Conservation (phyloP, 495 filamentous ascomycete genomes). For the Clavariopsis aquatica region DNA sequence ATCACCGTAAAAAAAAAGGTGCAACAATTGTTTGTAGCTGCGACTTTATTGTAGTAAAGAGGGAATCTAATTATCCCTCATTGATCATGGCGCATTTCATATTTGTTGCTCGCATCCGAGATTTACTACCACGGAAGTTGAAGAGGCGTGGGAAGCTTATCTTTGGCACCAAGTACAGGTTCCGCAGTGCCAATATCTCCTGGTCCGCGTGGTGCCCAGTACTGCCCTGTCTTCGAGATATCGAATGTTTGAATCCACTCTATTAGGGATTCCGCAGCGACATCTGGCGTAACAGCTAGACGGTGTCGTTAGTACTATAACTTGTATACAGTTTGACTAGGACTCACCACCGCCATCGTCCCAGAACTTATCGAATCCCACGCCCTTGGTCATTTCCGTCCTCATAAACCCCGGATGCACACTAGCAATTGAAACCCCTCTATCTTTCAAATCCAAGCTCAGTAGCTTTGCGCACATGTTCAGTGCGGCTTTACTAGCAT, state of each 20-base stretch:
- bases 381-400: conserved; percentile 68
- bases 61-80: background rate
- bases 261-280: conserved; percentile 64
- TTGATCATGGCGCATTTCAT: background rate
- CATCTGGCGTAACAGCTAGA: conserved; percentile 64
- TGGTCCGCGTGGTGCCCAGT: conserved; percentile 71
- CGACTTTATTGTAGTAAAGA: background rate
- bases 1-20: background rate
- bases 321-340: background rate
- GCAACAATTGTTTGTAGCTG: background rate
- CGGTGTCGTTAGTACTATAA: background rate
- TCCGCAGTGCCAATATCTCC: conserved; percentile 74
- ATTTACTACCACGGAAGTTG: conserved; percentile 65
- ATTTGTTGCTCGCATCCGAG: background rate
- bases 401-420: conserved; percentile 78
- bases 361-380: conserved; percentile 65
- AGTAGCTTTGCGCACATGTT: conserved; percentile 76
- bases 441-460: conserved; percentile 65
- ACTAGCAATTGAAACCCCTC: conserved; percentile 64
- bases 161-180: conserved; percentile 57
- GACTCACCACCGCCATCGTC: conserved; percentile 26
- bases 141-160: conserved; percentile 63
- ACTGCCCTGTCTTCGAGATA: conserved; percentile 66
- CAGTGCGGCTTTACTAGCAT: conserved; percentile 69
- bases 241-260: conserved; percentile 65